Base-by-base conservation (phyloP, 2,329 filamentous ascomycete genomes). In the Aspergillus novofumigatus region DNA sequence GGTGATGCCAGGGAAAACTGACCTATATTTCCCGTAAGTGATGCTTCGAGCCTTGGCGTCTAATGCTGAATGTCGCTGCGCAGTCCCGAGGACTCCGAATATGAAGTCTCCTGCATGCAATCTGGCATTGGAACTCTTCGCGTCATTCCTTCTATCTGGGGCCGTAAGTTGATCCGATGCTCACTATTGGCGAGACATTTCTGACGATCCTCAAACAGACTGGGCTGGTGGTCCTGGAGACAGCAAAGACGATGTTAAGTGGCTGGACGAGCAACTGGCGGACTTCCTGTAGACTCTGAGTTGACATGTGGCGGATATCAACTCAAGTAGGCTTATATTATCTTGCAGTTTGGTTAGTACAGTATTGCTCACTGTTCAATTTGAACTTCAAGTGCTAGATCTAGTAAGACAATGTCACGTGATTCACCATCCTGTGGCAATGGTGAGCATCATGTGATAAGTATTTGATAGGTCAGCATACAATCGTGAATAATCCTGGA, bases 21-120 rank as follows among this genome's bases (percentile, higher is more conserved):
- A 93, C 68, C 78, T 93, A 4, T 93, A 93, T 68, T 93, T 94
- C 62, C 88, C 90, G 78, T 85, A 68, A 74, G 81, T 75, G 32
- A 38, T 17, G 32, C 32, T 49, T 17, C 29, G 10, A 23, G n/a
- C n/a, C 29, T 32, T 42, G 42, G 2, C n/a, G 17, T 20, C 54
- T 49, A 28, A 56, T 20, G 35, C 61, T 61, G 3, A 64, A 41
- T 49, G 44, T n/a, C 14, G 25, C 17, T 28, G 6, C 28, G 32
- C 52, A 86, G 84, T 52, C 88, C 89, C 0, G 89, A 92, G 65
- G 90, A 92, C 62, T 91, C 88, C 0, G 83, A 89, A 65, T 86
- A 87, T 55, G 90, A 94, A 67, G 86, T 92, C 25, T 69, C 69
- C 50, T 82, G 80, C 58, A 88, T 88, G 86, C 77, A 72, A 29